These are phyloP conservation scores for Trichoderma koningii DNA, from an alignment of 2,329 filamentous ascomycete species.

Conservation along the genomic window DNA sequence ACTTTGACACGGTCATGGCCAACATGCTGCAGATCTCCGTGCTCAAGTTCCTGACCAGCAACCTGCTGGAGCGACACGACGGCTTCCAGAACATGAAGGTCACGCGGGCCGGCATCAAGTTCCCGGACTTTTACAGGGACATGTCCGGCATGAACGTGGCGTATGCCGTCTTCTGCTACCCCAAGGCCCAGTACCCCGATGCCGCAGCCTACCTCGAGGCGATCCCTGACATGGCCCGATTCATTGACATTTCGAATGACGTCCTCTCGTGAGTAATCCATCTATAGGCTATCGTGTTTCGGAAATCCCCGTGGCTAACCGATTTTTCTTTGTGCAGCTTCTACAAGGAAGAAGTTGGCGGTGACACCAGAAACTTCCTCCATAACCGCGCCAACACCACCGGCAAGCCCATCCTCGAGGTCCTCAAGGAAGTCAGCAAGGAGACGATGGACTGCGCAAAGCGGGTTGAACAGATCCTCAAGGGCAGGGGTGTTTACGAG, in stretches of 20 bases:
- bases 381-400: neutral
- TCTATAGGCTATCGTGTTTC: neutral
- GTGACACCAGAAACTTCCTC: constrained; percentile 1
- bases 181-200: constrained; percentile 9
- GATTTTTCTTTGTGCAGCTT: neutral
- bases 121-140: constrained; percentile 22
- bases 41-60: constrained; percentile 13
- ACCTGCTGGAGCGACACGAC: constrained; percentile 7
- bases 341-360: constrained; percentile 7
- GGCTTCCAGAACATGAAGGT: constrained; percentile 18
- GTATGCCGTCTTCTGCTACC: constrained; percentile 13
- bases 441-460: constrained; percentile 4
- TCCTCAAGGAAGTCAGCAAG: neutral
- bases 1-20: constrained; percentile 11
- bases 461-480: constrained; percentile 5
- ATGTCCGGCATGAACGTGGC: constrained; percentile 11
- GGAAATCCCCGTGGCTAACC: neutral
- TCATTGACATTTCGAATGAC: constrained; percentile 1
- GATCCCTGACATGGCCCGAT: constrained; percentile 15
- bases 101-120: constrained; percentile 19
- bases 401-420: neutral
- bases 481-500: constrained; percentile 13
- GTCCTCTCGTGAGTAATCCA: constrained; percentile 1
- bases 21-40: constrained; percentile 16
- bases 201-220: neutral